Evolutionary conservation across 495 filamentous ascomycete species (phyloP).

Genomic region (Hypoxylon lienhwacheense): DNA sequence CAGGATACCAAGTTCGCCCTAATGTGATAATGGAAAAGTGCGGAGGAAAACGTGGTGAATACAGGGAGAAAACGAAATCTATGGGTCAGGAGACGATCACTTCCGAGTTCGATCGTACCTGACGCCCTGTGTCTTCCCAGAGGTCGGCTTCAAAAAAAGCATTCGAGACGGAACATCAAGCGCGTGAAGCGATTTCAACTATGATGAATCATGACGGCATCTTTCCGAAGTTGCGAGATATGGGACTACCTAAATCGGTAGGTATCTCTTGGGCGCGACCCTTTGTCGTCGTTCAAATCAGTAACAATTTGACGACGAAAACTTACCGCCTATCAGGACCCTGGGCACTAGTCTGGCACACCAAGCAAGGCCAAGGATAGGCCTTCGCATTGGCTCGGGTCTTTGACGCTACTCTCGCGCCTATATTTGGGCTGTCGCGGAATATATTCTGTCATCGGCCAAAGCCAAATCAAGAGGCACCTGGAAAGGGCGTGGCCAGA

Average conservation of each 20-base stretch:
- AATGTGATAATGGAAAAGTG: constrained; percentile 22
- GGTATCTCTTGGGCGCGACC: constrained; percentile 16
- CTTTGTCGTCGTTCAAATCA: constrained; percentile 28
- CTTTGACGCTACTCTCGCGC: constrained; percentile 17
- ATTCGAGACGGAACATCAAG: constrained; percentile 9
- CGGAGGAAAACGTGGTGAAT: constrained; percentile 32
- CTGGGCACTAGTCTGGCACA: constrained; percentile 3
- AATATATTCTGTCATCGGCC: neutral
- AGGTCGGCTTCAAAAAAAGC: neutral
- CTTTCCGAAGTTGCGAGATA: neutral
- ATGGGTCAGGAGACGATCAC: constrained; percentile 32
- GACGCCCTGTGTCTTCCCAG: constrained; percentile 1
- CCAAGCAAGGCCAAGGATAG: constrained; percentile 10
- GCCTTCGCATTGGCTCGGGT: constrained; percentile 26
- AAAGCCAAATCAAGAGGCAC: neutral
- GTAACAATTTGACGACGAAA: constrained; percentile 29
- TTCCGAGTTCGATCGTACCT: constrained; percentile 15
- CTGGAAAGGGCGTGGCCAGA: neutral
- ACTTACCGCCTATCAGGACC: constrained; percentile 23
- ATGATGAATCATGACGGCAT: constrained; percentile 28
- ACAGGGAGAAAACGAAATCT: constrained; percentile 16
- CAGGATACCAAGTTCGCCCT: constrained; percentile 21
- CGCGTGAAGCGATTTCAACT: constrained; percentile 12
- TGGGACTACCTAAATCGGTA: constrained; percentile 12
- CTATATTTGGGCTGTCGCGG: constrained; percentile 12